phyloP scores from a whole-genome alignment of 805 yeast genomes.

The Candida sanyiensis region DNA sequence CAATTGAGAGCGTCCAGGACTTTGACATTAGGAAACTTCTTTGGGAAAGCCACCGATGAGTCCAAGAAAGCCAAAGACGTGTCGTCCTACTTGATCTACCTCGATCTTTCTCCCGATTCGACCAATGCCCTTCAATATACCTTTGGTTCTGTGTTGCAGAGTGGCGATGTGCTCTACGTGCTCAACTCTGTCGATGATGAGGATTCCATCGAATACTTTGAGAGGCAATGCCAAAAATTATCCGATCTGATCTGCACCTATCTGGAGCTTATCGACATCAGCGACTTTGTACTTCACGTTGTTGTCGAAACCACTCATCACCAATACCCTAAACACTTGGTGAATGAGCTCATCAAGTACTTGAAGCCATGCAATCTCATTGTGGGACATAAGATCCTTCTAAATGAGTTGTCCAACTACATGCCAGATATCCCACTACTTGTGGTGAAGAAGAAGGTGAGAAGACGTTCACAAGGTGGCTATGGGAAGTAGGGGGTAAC shows the following conservation, averaged over 20 bases:
- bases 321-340: conserved; percentile 34
- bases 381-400: conserved; percentile 14
- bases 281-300: conserved; percentile 23
- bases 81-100: conserved; percentile 69
- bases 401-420: conserved; percentile 15
- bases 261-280: conserved; percentile 14
- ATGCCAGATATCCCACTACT: conserved; percentile 22
- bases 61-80: conserved; percentile 21
- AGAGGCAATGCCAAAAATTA: conserved; percentile 14
- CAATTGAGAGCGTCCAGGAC: conserved; percentile 61
- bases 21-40: conserved; percentile 63
- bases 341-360: conserved; percentile 32
- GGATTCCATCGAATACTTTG: conserved; percentile 24
- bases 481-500: conserved; percentile 1
- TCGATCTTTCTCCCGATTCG: conserved; percentile 81
- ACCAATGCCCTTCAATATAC: conserved; percentile 83
- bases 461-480: conserved; percentile 7
- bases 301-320: conserved; percentile 32
- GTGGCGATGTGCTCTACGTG: conserved; percentile 75
- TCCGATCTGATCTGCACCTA: conserved; percentile 11
- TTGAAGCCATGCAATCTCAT: conserved; percentile 28
- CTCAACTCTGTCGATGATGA: conserved; percentile 46
- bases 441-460: conserved; percentile 19
- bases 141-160: conserved; percentile 76
- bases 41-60: conserved; percentile 20